Evolutionary conservation across 225 moss, liverwort and hornwort species (phyloP), one percentile per base, ranked within the genome.

Genomic region (Pleurozium schreberi): DNA sequence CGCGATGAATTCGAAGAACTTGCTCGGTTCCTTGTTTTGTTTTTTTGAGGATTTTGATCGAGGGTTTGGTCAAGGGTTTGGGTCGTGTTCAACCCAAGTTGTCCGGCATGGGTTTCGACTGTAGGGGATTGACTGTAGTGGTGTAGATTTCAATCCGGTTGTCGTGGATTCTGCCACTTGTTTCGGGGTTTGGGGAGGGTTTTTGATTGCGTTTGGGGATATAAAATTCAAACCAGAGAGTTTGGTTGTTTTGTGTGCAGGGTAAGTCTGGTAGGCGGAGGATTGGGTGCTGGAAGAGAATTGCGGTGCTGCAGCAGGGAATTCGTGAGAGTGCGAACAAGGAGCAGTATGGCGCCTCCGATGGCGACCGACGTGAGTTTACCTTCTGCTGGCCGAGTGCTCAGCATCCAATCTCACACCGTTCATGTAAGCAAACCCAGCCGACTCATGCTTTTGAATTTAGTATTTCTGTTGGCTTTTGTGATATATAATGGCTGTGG

Each of bases 351-450:
- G 93, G 88, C 94, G 42, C 81, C 89, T 57, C 64, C 88, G 34
- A 71, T 87, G 87, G 77, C 61, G 86, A 3, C 86, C 58, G 91
- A 93, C 73, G 83, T 90, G 73, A 80, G 62, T 21, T 89, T 93
- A 34, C 91, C 91, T 50, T 88, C 92, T 21, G 91, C 89, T 61
- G 94, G 93, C 50, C 97, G 98, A 73, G 98, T 99, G 67, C 96
- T 97, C 38, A 99, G 97, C 91, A 96, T 99, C 43, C 98, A 99
- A 86, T 99, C 98, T 57, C 98, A 99, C 89, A 99, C 98, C 34
- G 98, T 99, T 47, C 96, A 97, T 92, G 98, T 99, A 87, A 89
- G 91, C 53, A 27, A 52, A 18, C 20, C 34, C 78, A 31, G 20
- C 67, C 52, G 45, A 42, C 17, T 16, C 38, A 36, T 28, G 26